phyloP scores from a whole-genome alignment of 1,284 basidiomycete genomes.

The Mycena citricolor region DNA sequence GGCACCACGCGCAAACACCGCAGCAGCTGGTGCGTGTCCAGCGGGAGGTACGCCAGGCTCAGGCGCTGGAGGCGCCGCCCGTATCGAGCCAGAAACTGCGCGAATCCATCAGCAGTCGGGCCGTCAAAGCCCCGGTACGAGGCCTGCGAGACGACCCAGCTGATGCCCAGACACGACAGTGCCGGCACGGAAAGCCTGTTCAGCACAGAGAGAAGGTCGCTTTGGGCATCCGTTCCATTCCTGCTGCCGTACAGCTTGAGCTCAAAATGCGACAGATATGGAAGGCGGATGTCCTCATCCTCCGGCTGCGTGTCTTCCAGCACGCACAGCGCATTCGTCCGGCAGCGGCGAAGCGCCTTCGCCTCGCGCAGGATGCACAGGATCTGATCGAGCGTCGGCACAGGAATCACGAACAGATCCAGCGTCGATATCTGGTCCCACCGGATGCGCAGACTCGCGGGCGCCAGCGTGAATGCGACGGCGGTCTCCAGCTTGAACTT shows the following conservation, averaged over 20 bases:
- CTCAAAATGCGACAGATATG: slow-evolving; percentile 24
- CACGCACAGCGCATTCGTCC: slow-evolving; percentile 32
- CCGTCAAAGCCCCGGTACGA: slow-evolving; percentile 27
- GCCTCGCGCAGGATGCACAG: slow-evolving; percentile 33
- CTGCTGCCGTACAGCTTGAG: slow-evolving; percentile 30
- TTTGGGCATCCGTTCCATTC: slow-evolving; percentile 20
- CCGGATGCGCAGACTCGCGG: slow-evolving; percentile 31
- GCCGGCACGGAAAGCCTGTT: slow-evolving; percentile 26
- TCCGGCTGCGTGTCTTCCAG: slow-evolving; percentile 20
- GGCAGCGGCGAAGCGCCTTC: slow-evolving; percentile 32
- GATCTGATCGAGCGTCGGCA: slow-evolving; percentile 36
- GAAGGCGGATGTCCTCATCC: slow-evolving; percentile 14
- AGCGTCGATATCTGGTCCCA: slow-evolving; percentile 38
- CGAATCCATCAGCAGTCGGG: slow-evolving; percentile 28
- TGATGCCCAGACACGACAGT: slow-evolving; percentile 31
- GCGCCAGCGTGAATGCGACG: slow-evolving; percentile 27
- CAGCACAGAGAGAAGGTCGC: slow-evolving; percentile 33
- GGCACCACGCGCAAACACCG: slow-evolving; percentile 31
- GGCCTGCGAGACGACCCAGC: slow-evolving; percentile 31
- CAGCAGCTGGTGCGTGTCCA: slow-evolving; percentile 34
- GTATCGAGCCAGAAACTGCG: slow-evolving; percentile 30
- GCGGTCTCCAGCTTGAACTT: slow-evolving; percentile 32
- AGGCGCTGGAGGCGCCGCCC: slow-evolving; percentile 31
- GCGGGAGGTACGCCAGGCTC: slow-evolving; percentile 37
- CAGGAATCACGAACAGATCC: slow-evolving; percentile 35